Conservation (phyloP, 768 basidiomycete species). For the Pisolithus microcarpus region DNA sequence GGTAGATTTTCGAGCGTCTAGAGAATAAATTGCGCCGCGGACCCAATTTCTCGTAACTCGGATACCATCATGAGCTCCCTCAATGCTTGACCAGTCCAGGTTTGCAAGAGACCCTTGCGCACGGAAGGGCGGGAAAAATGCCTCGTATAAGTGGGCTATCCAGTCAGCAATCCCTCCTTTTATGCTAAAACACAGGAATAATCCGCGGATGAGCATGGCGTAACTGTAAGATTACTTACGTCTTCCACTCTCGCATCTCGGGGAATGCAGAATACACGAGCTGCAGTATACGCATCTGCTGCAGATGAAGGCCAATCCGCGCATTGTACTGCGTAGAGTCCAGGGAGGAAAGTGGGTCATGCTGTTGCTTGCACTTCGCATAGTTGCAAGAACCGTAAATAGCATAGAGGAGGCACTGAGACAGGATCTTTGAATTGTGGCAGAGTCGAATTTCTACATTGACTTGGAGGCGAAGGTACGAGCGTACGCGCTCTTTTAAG, state of each 20-base stretch:
- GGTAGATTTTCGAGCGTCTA: conserved; percentile 12
- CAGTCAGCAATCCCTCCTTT: conserved; percentile 23
- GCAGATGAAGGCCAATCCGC: conserved; percentile 39
- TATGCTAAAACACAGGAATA: neutral
- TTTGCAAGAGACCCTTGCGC: conserved; percentile 36
- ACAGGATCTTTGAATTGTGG: conserved; percentile 24
- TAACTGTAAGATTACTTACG: conserved; percentile 1
- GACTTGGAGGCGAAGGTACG: conserved; percentile 24
- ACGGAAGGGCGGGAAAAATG: conserved; percentile 41
- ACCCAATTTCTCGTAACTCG: conserved; percentile 41
- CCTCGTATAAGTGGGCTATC: conserved; percentile 42
- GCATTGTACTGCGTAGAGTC: conserved; percentile 31
- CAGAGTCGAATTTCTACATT: conserved; percentile 28
- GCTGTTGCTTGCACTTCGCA: conserved; percentile 31
- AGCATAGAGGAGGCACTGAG: conserved; percentile 33
- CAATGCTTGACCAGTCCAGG: conserved; percentile 31
- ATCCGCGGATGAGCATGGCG: neutral
- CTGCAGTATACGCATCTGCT: conserved; percentile 44
- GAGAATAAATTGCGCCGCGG: conserved; percentile 30
- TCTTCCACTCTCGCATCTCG: neutral
- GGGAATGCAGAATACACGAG: conserved; percentile 16
- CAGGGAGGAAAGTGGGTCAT: conserved; percentile 22
- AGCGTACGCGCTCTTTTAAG: conserved; percentile 20
- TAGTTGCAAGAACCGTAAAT: conserved; percentile 29
- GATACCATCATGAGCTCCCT: conserved; percentile 32